Conservation (phyloP, 176 grass and related monocot genomes). For the Areca catechu region DNA sequence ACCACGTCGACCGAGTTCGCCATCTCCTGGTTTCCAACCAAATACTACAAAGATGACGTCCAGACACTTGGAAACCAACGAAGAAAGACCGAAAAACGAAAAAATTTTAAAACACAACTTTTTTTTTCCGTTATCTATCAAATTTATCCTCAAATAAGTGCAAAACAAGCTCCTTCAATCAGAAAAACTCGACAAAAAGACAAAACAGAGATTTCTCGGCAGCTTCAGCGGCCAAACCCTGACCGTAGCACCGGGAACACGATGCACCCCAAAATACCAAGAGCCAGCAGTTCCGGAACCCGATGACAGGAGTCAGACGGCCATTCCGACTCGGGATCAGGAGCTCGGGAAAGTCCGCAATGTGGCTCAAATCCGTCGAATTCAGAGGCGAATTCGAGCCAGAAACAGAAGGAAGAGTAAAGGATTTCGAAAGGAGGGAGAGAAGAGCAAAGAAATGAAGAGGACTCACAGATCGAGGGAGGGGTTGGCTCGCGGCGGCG, state of each 20-base stretch:
- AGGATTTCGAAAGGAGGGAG: not conserved
- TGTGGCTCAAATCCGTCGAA: conserved; percentile 2
- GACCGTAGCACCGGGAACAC: no score
- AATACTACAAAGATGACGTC: not conserved
- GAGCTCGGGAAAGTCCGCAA: not conserved
- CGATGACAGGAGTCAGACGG: no score
- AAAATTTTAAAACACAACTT: no score
- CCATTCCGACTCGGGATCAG: no score
- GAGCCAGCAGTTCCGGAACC: no score
- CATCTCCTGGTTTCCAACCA: conserved; percentile 21
- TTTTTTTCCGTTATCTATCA: no score
- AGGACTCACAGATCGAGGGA: not conserved
- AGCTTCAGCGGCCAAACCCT: no score
- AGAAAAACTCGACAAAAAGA: not conserved
- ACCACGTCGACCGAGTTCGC: conserved; percentile 83
- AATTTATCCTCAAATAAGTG: no score
- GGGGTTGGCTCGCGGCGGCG: not conserved
- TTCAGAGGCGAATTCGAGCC: not conserved
- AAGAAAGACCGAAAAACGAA: not conserved
- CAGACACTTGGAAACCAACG: not conserved
- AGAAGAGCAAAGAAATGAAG: no score
- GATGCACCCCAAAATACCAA: no score
- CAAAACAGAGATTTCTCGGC: not conserved
- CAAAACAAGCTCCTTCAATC: no score
- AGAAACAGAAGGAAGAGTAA: not conserved